A percentile compares a stretch with the other conserved stretches of the same genome.
phyloP scores from a whole-genome alignment of 2,329 filamentous ascomycete species.

The Calonectria honghensis region DNA sequence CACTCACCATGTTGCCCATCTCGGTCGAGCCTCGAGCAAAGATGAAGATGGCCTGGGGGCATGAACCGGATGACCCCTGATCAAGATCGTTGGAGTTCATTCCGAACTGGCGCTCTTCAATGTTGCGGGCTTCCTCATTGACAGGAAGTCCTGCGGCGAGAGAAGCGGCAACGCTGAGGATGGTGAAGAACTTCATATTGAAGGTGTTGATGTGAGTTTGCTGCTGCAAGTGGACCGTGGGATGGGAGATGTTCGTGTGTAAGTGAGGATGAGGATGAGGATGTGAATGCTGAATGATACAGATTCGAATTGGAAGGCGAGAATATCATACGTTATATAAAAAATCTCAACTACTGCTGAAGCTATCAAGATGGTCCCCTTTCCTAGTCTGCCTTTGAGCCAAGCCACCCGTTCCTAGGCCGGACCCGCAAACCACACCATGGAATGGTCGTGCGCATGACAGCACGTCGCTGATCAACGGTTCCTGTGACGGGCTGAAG shows the following conservation, averaged over 20 bases:
- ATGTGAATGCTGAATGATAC: neutral
- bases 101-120: conserved; percentile 48
- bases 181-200: conserved; percentile 30
- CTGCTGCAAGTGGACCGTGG: neutral
- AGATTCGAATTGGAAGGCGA: neutral
- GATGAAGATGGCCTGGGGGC: conserved; percentile 63
- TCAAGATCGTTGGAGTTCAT: conserved; percentile 55
- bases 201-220: neutral
- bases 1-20: conserved; percentile 61
- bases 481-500: conserved; percentile 9
- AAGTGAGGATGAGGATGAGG: neutral
- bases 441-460: conserved; percentile 16
- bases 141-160: conserved; percentile 4
- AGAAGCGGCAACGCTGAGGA: conserved; percentile 12
- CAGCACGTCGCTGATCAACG: neutral
- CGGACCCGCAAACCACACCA: conserved; percentile 9
- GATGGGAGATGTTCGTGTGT: neutral
- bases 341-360: neutral
- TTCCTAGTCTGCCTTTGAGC: neutral
- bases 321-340: neutral
- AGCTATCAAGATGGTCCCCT: neutral
- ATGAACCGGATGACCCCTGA: conserved; percentile 54
- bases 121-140: neutral
- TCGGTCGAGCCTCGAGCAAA: conserved; percentile 64
- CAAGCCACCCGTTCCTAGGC: conserved; percentile 14